Conservation (phyloP, 202 grass and related monocot species). For the Sporobolus alterniflorus region DNA sequence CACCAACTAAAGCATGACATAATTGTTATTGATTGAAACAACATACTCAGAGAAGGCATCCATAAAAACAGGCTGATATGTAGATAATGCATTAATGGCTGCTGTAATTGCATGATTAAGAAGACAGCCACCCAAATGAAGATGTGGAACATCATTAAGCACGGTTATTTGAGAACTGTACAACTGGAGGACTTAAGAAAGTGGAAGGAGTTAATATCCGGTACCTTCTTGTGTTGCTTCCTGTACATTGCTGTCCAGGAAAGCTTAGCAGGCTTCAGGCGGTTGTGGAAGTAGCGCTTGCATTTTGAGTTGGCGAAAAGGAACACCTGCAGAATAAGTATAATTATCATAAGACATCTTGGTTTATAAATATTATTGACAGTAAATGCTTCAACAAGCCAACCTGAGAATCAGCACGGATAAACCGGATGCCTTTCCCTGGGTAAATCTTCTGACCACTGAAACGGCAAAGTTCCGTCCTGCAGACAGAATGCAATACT, state of each 20-base stretch:
- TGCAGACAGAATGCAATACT: neutral
- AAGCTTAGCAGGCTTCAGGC: slow-evolving; percentile 67
- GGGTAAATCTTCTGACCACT: slow-evolving; percentile 66
- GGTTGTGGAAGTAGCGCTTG: slow-evolving; percentile 74
- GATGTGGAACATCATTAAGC: neutral
- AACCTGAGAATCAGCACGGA: slow-evolving; percentile 61
- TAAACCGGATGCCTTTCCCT: slow-evolving; percentile 64
- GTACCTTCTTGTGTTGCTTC: slow-evolving; percentile 74
- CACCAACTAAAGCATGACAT: neutral
- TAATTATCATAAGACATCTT: neutral
- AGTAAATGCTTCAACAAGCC: neutral
- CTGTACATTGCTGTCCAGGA: slow-evolving; percentile 71
- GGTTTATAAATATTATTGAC: neutral
- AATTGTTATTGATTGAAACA: neutral
- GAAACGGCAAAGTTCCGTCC: slow-evolving; percentile 66
- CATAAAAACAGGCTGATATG: neutral
- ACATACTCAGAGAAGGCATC: too few relatives aligned
- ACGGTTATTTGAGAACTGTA: neutral
- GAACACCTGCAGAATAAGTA: slow-evolving; percentile 46
- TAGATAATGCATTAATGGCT: neutral
- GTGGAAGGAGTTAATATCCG: neutral
- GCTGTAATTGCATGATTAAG: neutral
- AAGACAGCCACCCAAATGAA: neutral
- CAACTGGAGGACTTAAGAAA: neutral
- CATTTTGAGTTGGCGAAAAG: slow-evolving; percentile 72